Evolutionary conservation across 371 early-diverging fungal species (phyloP).

Genomic region (Rhizopus delemar): DNA sequence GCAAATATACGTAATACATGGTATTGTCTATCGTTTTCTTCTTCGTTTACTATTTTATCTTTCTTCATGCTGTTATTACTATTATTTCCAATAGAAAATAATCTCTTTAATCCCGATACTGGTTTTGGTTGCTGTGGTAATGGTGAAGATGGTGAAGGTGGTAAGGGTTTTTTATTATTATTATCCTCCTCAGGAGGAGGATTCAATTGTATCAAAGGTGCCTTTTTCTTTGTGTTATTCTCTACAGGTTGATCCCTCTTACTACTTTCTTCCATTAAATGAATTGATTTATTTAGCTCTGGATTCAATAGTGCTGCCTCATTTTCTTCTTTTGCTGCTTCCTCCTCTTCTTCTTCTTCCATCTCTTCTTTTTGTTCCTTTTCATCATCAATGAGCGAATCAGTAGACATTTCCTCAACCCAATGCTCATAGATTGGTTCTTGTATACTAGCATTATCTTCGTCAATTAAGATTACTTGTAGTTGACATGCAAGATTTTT

Average conservation of each 20-base stretch:
- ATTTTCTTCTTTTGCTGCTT: conserved; percentile 1
- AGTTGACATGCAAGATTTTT: conserved; percentile 25
- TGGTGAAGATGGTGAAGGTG: conserved; percentile 4
- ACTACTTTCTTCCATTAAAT: not conserved
- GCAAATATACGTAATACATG: conserved; percentile 57
- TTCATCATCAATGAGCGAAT: conserved; percentile 11
- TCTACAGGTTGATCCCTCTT: not conserved
- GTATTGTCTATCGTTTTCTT: conserved; percentile 22
- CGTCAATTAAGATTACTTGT: conserved; percentile 29
- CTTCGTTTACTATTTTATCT: conserved; percentile 15
- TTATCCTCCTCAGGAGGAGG: too few relatives aligned
- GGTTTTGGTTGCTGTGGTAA: conserved; percentile 9
- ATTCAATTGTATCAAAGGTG: too few relatives aligned
- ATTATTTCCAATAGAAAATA: conserved; percentile 33
- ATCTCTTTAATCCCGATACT: conserved; percentile 26
- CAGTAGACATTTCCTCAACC: conserved; percentile 39
- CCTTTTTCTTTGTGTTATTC: too few relatives aligned
- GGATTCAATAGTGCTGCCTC: conserved; percentile 21
- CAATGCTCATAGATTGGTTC: conserved; percentile 32
- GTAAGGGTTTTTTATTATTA: not conserved
- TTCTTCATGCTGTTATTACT: conserved; percentile 16
- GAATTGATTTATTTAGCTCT: conserved; percentile 19
- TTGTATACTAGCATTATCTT: conserved; percentile 12
- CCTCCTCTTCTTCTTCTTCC: not conserved
- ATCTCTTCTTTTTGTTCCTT: not conserved